Evolutionary conservation across 768 basidiomycete species (phyloP).

Genomic region (Xerocomellus amylosporus): DNA sequence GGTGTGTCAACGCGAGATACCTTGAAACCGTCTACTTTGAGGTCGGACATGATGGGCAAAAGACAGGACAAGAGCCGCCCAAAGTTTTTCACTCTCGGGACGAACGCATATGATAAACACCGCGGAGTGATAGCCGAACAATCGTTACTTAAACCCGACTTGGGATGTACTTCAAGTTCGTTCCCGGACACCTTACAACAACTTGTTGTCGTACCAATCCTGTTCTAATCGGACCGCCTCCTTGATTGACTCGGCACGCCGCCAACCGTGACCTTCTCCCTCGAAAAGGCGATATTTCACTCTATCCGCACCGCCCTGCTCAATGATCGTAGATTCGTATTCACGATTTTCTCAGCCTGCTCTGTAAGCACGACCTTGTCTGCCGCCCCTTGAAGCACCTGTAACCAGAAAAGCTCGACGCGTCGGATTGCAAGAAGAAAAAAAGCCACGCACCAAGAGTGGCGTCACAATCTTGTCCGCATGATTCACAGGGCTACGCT

Average conservation of each 20-base stretch:
- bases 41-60: slow-evolving; percentile 54
- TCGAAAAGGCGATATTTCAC: slow-evolving; percentile 41
- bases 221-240: slow-evolving; percentile 35
- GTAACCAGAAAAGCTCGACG: slow-evolving; percentile 9
- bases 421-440: not conserved
- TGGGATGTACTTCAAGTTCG: too few relatives aligned
- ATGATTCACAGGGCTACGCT: slow-evolving; percentile 63
- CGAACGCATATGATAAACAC: slow-evolving; percentile 8
- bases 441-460: slow-evolving; percentile 48
- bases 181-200: not conserved
- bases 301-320: slow-evolving; percentile 17
- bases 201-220: slow-evolving; percentile 32
- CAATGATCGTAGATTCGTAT: slow-evolving; percentile 23
- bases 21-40: slow-evolving; percentile 76
- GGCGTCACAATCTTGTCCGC: slow-evolving; percentile 61
- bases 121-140: not conserved
- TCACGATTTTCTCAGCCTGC: slow-evolving; percentile 46
- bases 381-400: slow-evolving; percentile 68
- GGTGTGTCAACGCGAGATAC: slow-evolving; percentile 26
- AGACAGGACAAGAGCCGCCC: too few relatives aligned
- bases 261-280: slow-evolving; percentile 45
- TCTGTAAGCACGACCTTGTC: slow-evolving; percentile 66
- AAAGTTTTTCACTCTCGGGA: not conserved
- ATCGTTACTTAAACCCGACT: too few relatives aligned
- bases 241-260: slow-evolving; percentile 36